These are phyloP conservation scores for Amanita pseudoporphyria DNA, from an alignment of 768 basidiomycete species.

Conservation along the genomic window DNA sequence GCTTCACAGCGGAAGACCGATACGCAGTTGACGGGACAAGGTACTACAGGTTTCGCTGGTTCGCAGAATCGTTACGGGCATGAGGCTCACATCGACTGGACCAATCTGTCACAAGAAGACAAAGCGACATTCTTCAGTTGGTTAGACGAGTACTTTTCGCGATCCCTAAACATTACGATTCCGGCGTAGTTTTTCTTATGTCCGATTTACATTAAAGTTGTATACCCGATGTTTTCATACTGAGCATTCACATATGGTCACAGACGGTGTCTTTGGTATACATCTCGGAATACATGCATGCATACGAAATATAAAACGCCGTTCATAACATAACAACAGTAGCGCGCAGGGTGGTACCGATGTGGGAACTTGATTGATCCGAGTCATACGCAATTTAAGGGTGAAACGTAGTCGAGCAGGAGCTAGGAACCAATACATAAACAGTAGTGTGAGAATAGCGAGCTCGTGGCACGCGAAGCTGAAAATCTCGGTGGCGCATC, in stretches of 20 bases:
- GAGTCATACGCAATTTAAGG: neutral
- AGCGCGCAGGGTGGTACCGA: neutral
- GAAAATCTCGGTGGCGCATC: too few species aligned
- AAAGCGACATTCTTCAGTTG: slow-evolving; percentile 67
- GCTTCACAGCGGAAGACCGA: neutral
- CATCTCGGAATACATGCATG: neutral
- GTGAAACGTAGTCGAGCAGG: slow-evolving; percentile 1
- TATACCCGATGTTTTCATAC: neutral
- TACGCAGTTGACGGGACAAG: slow-evolving; percentile 3
- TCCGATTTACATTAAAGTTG: too few species aligned
- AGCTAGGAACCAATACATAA: slow-evolving; percentile 1
- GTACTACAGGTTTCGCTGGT: neutral
- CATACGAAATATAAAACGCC: neutral
- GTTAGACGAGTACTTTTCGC: slow-evolving; percentile 75
- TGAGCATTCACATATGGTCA: neutral
- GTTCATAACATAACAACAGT: neutral
- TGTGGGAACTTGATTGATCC: neutral
- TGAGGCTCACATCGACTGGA: slow-evolving; percentile 48
- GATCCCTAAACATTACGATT: slow-evolving; percentile 21
- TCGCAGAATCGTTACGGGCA: neutral
- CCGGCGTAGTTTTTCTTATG: neutral
- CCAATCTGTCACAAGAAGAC: slow-evolving; percentile 54
- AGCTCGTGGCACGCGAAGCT: neutral
- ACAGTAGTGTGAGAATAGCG: neutral
- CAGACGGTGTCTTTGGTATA: neutral